These are phyloP conservation scores for Pinguiococcus pyrenoidosus DNA, from an alignment of 108 stramenopile genomes.

Conservation along the genomic window DNA sequence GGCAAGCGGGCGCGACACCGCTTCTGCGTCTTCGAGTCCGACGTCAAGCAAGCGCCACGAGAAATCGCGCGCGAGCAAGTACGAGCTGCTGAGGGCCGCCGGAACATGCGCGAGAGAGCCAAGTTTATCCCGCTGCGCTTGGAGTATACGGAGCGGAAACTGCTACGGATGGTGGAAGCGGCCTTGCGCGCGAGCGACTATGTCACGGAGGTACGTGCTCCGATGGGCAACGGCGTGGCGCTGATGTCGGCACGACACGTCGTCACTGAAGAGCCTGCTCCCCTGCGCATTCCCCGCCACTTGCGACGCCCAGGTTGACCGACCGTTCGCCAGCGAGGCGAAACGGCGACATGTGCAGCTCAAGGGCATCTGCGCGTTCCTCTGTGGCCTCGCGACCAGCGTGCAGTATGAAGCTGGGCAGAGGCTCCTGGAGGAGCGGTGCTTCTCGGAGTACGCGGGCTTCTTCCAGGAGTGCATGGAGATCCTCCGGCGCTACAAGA, in stretches of 20 bases:
- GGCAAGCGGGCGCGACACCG: conserved; percentile 13
- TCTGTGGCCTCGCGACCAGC: conserved; percentile 47
- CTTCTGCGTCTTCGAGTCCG: background rate
- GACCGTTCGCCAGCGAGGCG: background rate
- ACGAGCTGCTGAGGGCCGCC: background rate
- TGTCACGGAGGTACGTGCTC: conserved; percentile 41
- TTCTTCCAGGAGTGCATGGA: conserved; percentile 46
- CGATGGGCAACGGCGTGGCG: too few relatives aligned
- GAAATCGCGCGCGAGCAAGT: background rate
- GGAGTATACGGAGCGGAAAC: conserved; percentile 45
- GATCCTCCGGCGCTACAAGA: conserved; percentile 60
- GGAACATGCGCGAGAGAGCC: conserved; percentile 32
- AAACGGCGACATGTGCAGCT: conserved; percentile 25
- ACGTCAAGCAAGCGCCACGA: background rate
- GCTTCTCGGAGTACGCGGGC: conserved; percentile 12
- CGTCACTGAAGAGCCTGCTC: conserved; percentile 18
- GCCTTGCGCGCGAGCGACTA: conserved; percentile 51
- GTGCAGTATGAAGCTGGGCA: conserved; percentile 48
- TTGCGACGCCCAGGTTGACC: background rate
- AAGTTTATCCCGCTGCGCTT: conserved; percentile 60
- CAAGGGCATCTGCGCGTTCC: conserved; percentile 39
- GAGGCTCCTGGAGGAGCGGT: conserved; percentile 18
- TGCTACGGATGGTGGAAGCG: conserved; percentile 53
- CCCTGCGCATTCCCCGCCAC: background rate
- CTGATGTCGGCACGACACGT: too few relatives aligned